These are phyloP conservation scores for Agaricus blazei DNA, from an alignment of 768 basidiomycete genomes.

Conservation along the genomic window DNA sequence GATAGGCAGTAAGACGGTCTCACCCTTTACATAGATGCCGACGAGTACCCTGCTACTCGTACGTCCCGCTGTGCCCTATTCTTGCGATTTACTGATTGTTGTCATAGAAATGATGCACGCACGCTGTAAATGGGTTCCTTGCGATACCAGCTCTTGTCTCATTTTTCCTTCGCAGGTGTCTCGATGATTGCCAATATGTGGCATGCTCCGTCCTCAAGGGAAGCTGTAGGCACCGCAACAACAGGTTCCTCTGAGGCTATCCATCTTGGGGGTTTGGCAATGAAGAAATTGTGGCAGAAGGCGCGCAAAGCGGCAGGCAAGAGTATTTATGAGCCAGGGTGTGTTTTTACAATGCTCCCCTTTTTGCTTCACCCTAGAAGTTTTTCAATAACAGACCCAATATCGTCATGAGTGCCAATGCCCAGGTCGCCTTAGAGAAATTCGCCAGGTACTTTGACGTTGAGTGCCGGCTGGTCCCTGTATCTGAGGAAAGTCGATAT, in stretches of 20 bases:
- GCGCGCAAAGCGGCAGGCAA: conserved; percentile 60
- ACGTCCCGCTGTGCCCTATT: conserved; percentile 12
- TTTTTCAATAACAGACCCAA: conserved; percentile 39
- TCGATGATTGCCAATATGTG: conserved; percentile 58
- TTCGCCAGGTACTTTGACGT: conserved; percentile 71
- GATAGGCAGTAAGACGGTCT: neutral
- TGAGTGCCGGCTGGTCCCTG: conserved; percentile 51
- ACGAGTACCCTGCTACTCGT: conserved; percentile 69
- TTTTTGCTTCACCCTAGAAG: neutral
- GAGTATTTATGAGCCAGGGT: conserved; percentile 77
- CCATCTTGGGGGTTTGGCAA: conserved; percentile 69
- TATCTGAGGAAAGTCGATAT: conserved; percentile 46
- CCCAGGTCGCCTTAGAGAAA: conserved; percentile 68
- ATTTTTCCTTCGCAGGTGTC: conserved; percentile 25
- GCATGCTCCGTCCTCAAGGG: conserved; percentile 59
- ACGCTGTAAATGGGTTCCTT: conserved; percentile 30
- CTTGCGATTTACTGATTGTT: neutral
- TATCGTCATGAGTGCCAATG: conserved; percentile 66
- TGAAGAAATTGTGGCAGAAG: conserved; percentile 70
- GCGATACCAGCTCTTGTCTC: neutral
- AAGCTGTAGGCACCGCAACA: conserved; percentile 67
- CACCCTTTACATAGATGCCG: conserved; percentile 25
- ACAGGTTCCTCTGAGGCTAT: conserved; percentile 71
- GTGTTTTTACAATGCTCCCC: conserved; percentile 9
- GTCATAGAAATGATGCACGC: conserved; percentile 44